Evolutionary conservation across 2,329 filamentous ascomycete genomes (phyloP).

Genomic region (Monosporascus sp.): DNA sequence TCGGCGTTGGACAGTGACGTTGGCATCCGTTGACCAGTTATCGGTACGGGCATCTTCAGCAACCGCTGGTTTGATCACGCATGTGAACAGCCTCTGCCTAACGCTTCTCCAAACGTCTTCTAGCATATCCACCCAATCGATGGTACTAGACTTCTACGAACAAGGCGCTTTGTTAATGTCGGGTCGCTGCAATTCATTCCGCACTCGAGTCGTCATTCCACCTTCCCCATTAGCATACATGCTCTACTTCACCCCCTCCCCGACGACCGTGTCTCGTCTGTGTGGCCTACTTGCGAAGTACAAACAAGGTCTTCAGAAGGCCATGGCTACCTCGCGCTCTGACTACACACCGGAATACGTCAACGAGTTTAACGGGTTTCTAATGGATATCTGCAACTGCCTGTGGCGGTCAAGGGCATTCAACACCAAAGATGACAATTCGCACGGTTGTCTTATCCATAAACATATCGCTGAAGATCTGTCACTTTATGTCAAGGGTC

Average conservation of each 20-base stretch:
- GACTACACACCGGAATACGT: conserved; percentile 55
- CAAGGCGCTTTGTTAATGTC: conserved; percentile 52
- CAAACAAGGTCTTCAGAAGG: conserved; percentile 67
- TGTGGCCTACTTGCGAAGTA: conserved; percentile 66
- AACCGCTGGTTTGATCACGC: conserved; percentile 38
- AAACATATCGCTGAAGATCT: conserved; percentile 39
- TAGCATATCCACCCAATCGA: conserved; percentile 40
- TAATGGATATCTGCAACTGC: conserved; percentile 84
- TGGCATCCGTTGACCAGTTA: conserved; percentile 35
- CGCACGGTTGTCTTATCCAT: conserved; percentile 49
- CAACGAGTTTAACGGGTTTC: conserved; percentile 71
- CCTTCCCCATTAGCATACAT: conserved; percentile 63
- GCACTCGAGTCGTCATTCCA: conserved; percentile 64
- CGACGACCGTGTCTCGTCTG: conserved; percentile 61
- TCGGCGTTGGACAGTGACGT: conserved; percentile 48
- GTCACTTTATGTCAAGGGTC: conserved; percentile 40
- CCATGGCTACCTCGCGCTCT: conserved; percentile 19
- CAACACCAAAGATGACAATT: conserved; percentile 56
- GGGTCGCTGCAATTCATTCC: conserved; percentile 42
- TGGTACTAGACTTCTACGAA: conserved; percentile 67
- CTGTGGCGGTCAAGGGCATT: conserved; percentile 74
- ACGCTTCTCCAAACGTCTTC: conserved; percentile 52
- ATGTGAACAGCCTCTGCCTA: conserved; percentile 52
- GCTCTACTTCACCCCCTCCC: conserved; percentile 61
- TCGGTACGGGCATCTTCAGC: conserved; percentile 31